A percentile compares a stretch with the other conserved stretches of the same genome.
These are phyloP conservation scores for Xylaria arbuscula DNA, from an alignment of 2,329 filamentous ascomycete species.

Conservation along the genomic window DNA sequence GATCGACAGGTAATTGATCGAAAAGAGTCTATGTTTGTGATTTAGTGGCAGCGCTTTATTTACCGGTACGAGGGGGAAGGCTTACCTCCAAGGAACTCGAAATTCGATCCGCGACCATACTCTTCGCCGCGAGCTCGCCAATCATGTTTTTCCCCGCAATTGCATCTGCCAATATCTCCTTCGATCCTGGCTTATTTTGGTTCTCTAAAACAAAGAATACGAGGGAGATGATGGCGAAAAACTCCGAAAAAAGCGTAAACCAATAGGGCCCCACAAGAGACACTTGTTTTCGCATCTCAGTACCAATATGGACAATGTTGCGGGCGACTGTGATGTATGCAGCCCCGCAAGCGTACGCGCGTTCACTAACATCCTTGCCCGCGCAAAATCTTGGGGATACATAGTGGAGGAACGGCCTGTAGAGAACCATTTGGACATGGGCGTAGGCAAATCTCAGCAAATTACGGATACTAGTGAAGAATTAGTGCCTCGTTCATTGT, in stretches of 20 bases:
- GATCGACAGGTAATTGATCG: conserved; percentile 79
- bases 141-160: conserved; percentile 86
- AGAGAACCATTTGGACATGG: conserved; percentile 84
- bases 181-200: conserved; percentile 76
- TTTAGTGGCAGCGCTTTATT: conserved; percentile 35
- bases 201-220: conserved; percentile 86
- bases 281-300: conserved; percentile 79
- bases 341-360: conserved; percentile 79
- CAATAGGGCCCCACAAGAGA: conserved; percentile 85
- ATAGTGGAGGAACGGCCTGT: conserved; percentile 86
- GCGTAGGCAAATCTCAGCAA: conserved; percentile 82
- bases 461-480: conserved; percentile 69
- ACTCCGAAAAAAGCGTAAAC: conserved; percentile 87
- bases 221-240: conserved; percentile 82
- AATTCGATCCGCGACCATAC: conserved; percentile 89
- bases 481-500: conserved; percentile 37
- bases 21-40: conserved; percentile 73
- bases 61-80: conserved; percentile 40
- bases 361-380: conserved; percentile 73
- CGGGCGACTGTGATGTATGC: conserved; percentile 71
- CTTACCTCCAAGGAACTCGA: conserved; percentile 80
- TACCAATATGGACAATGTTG: conserved; percentile 83
- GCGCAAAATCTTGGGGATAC: conserved; percentile 72
- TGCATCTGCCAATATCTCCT: conserved; percentile 87
- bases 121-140: conserved; percentile 80